Percentiles rank a stretch among this genome's conserved stretches.
Evolutionary conservation across 345 rosid genomes (phyloP).

Genomic region (Trapa incisa): DNA sequence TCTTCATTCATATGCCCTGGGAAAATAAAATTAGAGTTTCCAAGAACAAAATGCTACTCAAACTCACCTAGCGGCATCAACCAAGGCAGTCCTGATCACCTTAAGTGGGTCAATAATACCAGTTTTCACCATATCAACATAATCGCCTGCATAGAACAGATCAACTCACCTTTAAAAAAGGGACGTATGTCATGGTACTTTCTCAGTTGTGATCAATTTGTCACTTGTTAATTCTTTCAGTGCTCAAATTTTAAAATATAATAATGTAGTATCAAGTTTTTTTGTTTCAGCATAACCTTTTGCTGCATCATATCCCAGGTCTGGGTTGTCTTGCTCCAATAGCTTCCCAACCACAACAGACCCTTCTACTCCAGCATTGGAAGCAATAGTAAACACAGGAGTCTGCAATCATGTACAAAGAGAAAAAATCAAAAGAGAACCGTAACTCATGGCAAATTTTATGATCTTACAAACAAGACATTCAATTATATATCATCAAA

Average conservation of each 20-base stretch:
- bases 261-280: too few relatives aligned
- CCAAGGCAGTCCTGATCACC: slow-evolving; percentile 91
- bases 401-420: slow-evolving; percentile 27
- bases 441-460: not conserved
- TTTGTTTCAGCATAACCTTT: slow-evolving; percentile 35
- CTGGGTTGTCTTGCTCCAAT: slow-evolving; percentile 70
- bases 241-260: too few relatives aligned
- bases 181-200: too few relatives aligned
- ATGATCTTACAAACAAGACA: too few relatives aligned
- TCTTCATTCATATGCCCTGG: too few relatives aligned
- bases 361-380: slow-evolving; percentile 93
- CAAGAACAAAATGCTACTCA: not conserved
- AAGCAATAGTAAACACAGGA: slow-evolving; percentile 72
- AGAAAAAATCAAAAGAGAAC: not conserved
- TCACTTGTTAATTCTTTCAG: too few relatives aligned
- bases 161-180: not conserved
- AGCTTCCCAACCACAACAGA: slow-evolving; percentile 93
- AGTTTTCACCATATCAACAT: slow-evolving; percentile 86
- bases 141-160: slow-evolving; percentile 41
- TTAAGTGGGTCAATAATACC: slow-evolving; percentile 92
- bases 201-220: too few relatives aligned
- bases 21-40: not conserved
- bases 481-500: too few relatives aligned
- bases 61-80: slow-evolving; percentile 83
- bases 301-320: slow-evolving; percentile 96